Base-by-base conservation (phyloP, 2,329 filamentous ascomycete genomes). In the Phialemonium atrogriseum region DNA sequence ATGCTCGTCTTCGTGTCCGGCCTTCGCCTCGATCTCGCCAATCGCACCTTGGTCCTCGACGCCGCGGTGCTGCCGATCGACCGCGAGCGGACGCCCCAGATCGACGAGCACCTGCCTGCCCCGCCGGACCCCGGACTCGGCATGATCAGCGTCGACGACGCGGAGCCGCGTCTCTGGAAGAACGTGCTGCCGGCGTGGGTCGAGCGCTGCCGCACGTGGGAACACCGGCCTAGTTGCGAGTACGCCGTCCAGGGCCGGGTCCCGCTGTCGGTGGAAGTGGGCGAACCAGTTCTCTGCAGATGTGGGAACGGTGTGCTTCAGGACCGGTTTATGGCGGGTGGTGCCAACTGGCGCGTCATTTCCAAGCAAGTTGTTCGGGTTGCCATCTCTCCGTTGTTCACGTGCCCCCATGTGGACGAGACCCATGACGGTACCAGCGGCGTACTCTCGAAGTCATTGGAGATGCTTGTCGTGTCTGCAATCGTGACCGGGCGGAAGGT, bases 141-240 rank as follows among this genome's bases (percentile, higher is more conserved):
- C 40, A 52, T 47, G 9, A 41, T 62, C n/a, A 46, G 31, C 1
- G 58, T 68, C 5, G 52, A 66, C 17, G 70, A 73, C 9, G 67
- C 61, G n/a, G 80, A 82, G 22, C 55, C 85, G 3, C 50, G 67
- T 2, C 50, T 68, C 8, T 71, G 66, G 68, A 68, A 68, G 42
- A 54, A 49, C 22, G 33, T 48, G 2, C 45, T 71, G 4, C 64
- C 66, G 1, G 54, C 59, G 0, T 38, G 67, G 28, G 63, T 48
- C 2, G 67, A 72, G 48, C 54, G 67, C 18, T 68, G 64, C 38
- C 58, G 67, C n/a, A 64, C 58, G 4, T 70, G 65, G 64, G 42
- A 36, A 3, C 68, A 71, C 41, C 36, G 37, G 4, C 29, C 46
- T 0, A 41, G 30, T 3, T 70, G 67, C 37, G 65, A 68, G 42